These are phyloP conservation scores for Solanum hybrid DNA, from an alignment of 305 asterid genomes.

Conservation along the genomic window DNA sequence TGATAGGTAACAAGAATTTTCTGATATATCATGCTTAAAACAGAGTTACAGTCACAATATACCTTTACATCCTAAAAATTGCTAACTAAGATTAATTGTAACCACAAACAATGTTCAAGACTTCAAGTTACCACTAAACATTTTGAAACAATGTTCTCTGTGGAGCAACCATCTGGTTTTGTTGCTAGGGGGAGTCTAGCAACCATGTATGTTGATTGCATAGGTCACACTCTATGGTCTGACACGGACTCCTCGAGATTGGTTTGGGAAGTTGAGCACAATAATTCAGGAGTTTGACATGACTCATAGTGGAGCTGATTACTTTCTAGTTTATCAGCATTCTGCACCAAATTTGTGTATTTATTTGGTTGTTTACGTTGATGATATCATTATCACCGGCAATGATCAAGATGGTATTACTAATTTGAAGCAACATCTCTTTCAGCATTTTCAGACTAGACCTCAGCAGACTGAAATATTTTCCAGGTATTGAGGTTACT, in stretches of 20 bases:
- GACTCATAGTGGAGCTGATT: background rate
- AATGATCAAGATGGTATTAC: background rate
- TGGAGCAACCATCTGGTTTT: no score
- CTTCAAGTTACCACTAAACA: background rate
- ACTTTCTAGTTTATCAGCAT: background rate
- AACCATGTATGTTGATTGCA: no score
- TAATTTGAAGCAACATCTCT: background rate
- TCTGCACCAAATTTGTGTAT: background rate
- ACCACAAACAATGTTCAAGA: background rate
- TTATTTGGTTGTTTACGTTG: background rate
- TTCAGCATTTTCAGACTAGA: background rate
- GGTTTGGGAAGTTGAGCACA: background rate
- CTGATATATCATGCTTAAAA: background rate
- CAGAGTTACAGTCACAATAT: background rate
- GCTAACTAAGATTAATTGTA: background rate
- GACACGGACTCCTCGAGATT: background rate
- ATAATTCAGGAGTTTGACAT: background rate
- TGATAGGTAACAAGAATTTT: background rate
- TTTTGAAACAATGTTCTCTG: background rate
- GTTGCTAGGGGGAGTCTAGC: no score
- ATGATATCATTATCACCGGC: background rate
- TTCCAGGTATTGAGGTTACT: background rate
- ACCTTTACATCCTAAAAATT: background rate
- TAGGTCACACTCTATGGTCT: background rate
- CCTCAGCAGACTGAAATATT: background rate